Evolutionary conservation across 2,329 filamentous ascomycete genomes (phyloP).

Genomic region (Claviceps pazoutovae): DNA sequence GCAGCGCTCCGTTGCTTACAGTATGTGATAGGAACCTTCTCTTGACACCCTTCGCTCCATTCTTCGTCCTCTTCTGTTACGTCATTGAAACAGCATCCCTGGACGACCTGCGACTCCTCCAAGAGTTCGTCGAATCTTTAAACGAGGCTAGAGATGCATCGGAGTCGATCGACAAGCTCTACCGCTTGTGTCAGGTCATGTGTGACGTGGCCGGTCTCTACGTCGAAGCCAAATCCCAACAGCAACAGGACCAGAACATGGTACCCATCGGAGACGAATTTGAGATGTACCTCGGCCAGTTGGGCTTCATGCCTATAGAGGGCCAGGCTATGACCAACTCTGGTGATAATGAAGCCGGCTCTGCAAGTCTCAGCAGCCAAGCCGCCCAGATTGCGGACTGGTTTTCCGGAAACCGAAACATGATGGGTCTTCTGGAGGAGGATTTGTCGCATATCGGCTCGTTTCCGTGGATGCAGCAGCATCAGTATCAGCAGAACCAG

Average conservation of each 20-base stretch:
- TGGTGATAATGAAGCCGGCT: slow-evolving; percentile 7
- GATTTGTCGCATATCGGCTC: slow-evolving; percentile 35
- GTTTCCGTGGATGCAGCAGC: slow-evolving; percentile 19
- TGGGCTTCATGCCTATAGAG: slow-evolving; percentile 42
- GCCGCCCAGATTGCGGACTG: slow-evolving; percentile 45
- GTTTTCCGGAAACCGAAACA: slow-evolving; percentile 51
- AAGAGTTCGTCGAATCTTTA: slow-evolving; percentile 42
- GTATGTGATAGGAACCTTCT: slow-evolving; percentile 30
- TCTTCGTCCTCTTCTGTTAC: slow-evolving; percentile 45
- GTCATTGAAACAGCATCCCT: slow-evolving; percentile 39
- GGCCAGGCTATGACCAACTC: slow-evolving; percentile 16
- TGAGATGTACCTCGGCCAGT: slow-evolving; percentile 48
- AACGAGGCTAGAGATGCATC: slow-evolving; percentile 36
- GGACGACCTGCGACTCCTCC: slow-evolving; percentile 39
- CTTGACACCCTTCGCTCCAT: slow-evolving; percentile 43
- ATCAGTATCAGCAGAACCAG: slow-evolving; percentile 7
- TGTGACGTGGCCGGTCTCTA: slow-evolving; percentile 47
- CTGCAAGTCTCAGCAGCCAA: slow-evolving; percentile 15
- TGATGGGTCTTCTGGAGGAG: slow-evolving; percentile 51
- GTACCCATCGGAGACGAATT: slow-evolving; percentile 43
- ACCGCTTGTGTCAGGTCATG: slow-evolving; percentile 48
- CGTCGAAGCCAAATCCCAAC: slow-evolving; percentile 42
- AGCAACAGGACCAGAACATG: slow-evolving; percentile 31
- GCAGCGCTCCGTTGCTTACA: background rate
- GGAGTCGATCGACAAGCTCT: slow-evolving; percentile 44